phyloP scores from a whole-genome alignment of 441 rosid species.

The Euphorbia celastroides region DNA sequence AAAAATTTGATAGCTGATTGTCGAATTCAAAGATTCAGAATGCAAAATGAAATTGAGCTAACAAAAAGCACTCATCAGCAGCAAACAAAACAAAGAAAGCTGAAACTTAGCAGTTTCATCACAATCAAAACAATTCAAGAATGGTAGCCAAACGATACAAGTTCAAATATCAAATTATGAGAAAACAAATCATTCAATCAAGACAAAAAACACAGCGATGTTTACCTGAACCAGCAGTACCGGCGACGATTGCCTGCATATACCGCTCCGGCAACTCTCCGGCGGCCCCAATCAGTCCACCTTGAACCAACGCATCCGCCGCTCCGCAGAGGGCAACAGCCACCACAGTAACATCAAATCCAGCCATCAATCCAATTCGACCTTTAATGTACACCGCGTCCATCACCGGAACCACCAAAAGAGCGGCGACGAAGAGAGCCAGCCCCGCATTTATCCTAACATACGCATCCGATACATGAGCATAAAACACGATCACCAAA shows the following conservation, averaged over 20 bases:
- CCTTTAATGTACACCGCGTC: constrained; percentile 72
- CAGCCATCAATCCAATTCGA: constrained; percentile 59
- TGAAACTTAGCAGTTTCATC: not conserved
- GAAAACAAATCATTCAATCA: not conserved
- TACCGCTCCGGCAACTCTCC: constrained; percentile 87
- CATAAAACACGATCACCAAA: constrained; percentile 47
- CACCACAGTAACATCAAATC: constrained; percentile 53
- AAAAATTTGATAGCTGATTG: too few species aligned
- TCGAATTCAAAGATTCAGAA: too few species aligned
- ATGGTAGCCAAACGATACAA: not conserved
- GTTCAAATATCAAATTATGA: not conserved
- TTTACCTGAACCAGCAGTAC: constrained; percentile 90
- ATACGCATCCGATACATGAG: constrained; percentile 61
- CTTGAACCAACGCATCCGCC: constrained; percentile 82
- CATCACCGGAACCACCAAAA: constrained; percentile 66
- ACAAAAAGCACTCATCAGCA: not conserved
- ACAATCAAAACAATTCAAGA: not conserved
- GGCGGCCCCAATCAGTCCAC: constrained; percentile 78
- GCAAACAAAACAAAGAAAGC: not conserved
- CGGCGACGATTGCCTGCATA: constrained; percentile 88
- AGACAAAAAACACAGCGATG: not conserved
- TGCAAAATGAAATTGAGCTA: not conserved
- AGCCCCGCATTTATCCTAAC: constrained; percentile 73
- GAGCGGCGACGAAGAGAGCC: constrained; percentile 41
- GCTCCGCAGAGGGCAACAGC: constrained; percentile 51